Evolutionary conservation across 2,329 filamentous ascomycete species (phyloP).

Genomic region (Rosellinia necatrix): DNA sequence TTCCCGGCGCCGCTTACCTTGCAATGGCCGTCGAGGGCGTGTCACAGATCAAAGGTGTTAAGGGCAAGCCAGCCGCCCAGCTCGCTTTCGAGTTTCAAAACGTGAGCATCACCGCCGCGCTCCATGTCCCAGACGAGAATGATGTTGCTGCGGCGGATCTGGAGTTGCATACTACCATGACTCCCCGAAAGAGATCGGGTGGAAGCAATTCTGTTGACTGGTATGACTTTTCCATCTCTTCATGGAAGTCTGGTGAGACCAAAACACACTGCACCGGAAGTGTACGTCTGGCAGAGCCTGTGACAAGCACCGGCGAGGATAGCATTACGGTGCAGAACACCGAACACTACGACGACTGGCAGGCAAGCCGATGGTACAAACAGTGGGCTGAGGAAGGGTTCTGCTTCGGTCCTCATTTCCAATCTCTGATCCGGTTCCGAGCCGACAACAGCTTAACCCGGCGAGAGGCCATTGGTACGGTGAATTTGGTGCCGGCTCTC

Average conservation of each 20-base stretch:
- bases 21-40: conserved; percentile 6
- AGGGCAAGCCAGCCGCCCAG: neutral
- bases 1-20: conserved; percentile 15
- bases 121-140: neutral
- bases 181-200: conserved; percentile 3
- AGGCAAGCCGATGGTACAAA: conserved; percentile 21
- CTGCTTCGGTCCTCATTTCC: conserved; percentile 15
- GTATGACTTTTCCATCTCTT: conserved; percentile 30
- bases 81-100: conserved; percentile 4
- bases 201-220: conserved; percentile 8
- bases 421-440: conserved; percentile 12
- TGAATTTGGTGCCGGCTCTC: neutral
- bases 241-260: neutral
- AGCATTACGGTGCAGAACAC: neutral
- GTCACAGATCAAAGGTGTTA: neutral
- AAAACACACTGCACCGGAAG: conserved; percentile 25
- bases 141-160: neutral
- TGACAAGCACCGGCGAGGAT: no score
- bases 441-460: neutral
- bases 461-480: neutral
- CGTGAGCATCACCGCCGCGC: conserved; percentile 8
- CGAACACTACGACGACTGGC: conserved; percentile 2
- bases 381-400: conserved; percentile 18
- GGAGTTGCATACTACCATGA: conserved; percentile 19
- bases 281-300: neutral